Percentiles rank a stretch among this genome's conserved stretches.
Conservation (phyloP, 192 early-diverging fungal species). For the Phlyctochytrium planicorne region DNA sequence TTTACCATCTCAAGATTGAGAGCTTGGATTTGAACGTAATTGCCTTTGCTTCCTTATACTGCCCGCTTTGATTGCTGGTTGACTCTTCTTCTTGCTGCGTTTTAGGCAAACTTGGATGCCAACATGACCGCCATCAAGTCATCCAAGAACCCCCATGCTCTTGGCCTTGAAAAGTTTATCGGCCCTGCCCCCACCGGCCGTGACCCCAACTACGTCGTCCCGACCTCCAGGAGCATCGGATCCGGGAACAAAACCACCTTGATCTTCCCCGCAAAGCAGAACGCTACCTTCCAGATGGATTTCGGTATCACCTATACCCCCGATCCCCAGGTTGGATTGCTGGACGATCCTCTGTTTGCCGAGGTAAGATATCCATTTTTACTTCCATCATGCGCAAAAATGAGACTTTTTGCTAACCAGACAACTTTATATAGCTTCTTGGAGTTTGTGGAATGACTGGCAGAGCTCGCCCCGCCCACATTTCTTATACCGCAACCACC, state of each 20-base stretch:
- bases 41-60: neutral
- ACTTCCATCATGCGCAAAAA: neutral
- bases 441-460: slow-evolving; percentile 20
- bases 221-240: slow-evolving; percentile 16
- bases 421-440: slow-evolving; percentile 15
- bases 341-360: slow-evolving; percentile 24
- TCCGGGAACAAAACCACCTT: slow-evolving; percentile 11
- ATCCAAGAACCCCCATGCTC: neutral
- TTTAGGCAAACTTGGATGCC: slow-evolving; percentile 14
- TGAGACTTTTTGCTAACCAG: neutral
- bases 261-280: slow-evolving; percentile 18
- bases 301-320: slow-evolving; percentile 29
- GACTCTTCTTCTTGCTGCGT: too few species aligned
- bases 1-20: slow-evolving; percentile 16
- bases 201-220: slow-evolving; percentile 4
- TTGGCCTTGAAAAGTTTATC: neutral
- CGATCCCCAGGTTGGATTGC: slow-evolving; percentile 16
- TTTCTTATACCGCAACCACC: neutral
- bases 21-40: slow-evolving; percentile 13
- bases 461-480: neutral
- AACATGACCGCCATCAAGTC: slow-evolving; percentile 10
- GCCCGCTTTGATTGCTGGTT: neutral
- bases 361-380: neutral
- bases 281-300: slow-evolving; percentile 23
- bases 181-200: neutral